Base-by-base conservation (phyloP, 768 basidiomycete genomes). In the Boletus patriciae region DNA sequence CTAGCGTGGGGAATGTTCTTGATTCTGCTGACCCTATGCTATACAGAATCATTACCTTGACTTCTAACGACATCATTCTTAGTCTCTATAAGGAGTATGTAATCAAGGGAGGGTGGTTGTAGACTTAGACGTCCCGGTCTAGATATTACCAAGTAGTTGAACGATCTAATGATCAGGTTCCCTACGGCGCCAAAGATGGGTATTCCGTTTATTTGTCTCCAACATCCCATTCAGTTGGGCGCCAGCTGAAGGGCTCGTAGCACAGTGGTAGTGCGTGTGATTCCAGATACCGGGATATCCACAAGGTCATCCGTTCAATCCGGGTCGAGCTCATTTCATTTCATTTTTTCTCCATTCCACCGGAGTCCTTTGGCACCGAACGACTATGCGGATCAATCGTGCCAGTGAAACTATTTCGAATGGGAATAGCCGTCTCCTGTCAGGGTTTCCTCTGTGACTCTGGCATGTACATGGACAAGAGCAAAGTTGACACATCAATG, bases 21-120 rank as follows among this genome's bases (percentile, higher is more conserved):
- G 38, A 42, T 45, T 29, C 43, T 60, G 11, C 55, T 62, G 19
- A 57, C 40, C 18, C 12, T 16, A 53, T 40, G 34, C 41, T 19
- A 23, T 34, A 34, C 62, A 94, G 90, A 47, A 92, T 98, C 61
- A 83, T 97, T 58, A 98, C 95, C 1, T 78, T 98, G 45, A 95
- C 94, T 3, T 84, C 87, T 54, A 94, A 96, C 74, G 90, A 92
- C 64, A 72, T 92, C 54, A 88, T 92, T 57, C 74, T 84, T 52
- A 78, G 82, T 59, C 70, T 88, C 15, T 91, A 91, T 74, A 87
- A 82, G 70, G 79, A 78, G 19, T 46, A 62, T 12, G 57, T 62
- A 16, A 55, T 62, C 8, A 52, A 49, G 41, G 48, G 41, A 51
- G 52, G 52, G 31, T 29, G 45, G 27, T 40, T 50, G 40, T 70